A percentile compares a stretch with the other conserved stretches of the same genome.
phyloP scores from a whole-genome alignment of 371 early-diverging fungal genomes.

The Haplosporangium sp. region DNA sequence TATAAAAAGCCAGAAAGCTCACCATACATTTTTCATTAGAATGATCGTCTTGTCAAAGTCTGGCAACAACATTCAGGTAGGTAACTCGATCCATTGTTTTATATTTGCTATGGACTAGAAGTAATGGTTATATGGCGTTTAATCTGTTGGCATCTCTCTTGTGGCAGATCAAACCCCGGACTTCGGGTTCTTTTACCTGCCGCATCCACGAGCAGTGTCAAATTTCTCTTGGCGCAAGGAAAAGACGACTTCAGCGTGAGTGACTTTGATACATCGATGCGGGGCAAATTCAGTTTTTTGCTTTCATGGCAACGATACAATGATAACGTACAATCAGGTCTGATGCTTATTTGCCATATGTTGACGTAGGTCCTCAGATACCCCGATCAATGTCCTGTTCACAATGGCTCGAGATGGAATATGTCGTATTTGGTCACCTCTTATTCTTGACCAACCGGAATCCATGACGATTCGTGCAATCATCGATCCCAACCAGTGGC shows the following conservation, averaged over 20 bases:
- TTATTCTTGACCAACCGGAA: constrained; percentile 58
- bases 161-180: constrained; percentile 11
- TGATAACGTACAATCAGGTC: neutral
- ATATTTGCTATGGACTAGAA: too few relatives aligned
- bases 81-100: neutral
- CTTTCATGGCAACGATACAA: neutral
- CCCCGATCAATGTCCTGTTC: constrained; percentile 66
- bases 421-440: constrained; percentile 83
- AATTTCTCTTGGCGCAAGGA: constrained; percentile 77
- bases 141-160: neutral
- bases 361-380: constrained; percentile 6
- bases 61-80: constrained; percentile 65
- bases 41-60: constrained; percentile 76
- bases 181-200: constrained; percentile 74
- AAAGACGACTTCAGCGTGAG: constrained; percentile 45
- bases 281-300: neutral
- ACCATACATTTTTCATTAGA: constrained; percentile 45
- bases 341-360: too few relatives aligned
- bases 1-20: neutral
- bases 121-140: too few relatives aligned
- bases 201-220: constrained; percentile 75
- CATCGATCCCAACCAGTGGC: constrained; percentile 77
- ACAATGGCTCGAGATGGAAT: constrained; percentile 80
- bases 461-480: constrained; percentile 73
- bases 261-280: neutral